phyloP scores from a whole-genome alignment of 139 green algal species.

The Mesotaenium endlicherianum region DNA sequence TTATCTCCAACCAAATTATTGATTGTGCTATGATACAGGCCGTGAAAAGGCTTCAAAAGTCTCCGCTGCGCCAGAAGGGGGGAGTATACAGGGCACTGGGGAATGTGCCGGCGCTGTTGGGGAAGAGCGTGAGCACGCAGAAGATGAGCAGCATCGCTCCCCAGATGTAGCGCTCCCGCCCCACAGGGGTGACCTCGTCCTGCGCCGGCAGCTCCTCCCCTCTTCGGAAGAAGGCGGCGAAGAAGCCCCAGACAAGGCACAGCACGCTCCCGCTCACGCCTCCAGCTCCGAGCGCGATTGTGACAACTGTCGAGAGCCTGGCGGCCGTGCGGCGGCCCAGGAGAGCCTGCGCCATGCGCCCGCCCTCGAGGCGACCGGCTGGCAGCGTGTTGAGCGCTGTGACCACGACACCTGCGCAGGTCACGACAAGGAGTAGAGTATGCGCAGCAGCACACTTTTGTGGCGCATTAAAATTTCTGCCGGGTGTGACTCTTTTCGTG shows the following conservation, averaged over 20 bases:
- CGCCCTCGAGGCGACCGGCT: conserved; percentile 24
- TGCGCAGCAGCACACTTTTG: too few relatives aligned
- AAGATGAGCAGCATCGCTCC: conserved; percentile 12
- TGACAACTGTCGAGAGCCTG: neutral
- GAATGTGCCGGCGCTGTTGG: conserved; percentile 49
- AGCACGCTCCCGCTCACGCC: conserved; percentile 40
- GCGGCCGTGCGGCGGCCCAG: conserved; percentile 16
- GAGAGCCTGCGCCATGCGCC: conserved; percentile 40
- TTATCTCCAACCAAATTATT: too few relatives aligned
- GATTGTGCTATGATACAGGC: too few relatives aligned
- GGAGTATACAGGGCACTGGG: conserved; percentile 30
- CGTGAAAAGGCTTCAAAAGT: conserved; percentile 15
- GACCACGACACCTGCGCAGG: conserved; percentile 21
- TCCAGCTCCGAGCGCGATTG: neutral
- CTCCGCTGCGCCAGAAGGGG: conserved; percentile 3
- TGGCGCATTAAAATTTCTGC: too few relatives aligned
- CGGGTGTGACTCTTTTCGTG: too few relatives aligned
- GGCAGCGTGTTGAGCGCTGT: conserved; percentile 41
- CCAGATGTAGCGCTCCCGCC: conserved; percentile 4
- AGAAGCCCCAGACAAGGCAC: conserved; percentile 39
- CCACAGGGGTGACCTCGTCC: conserved; percentile 34
- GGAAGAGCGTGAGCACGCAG: conserved; percentile 34
- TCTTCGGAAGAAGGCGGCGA: conserved; percentile 28
- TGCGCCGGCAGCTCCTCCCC: conserved; percentile 35
- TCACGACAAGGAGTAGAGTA: neutral